Conservation (phyloP, 2,329 filamentous ascomycete species). For the Ophiosphaerella narmari region DNA sequence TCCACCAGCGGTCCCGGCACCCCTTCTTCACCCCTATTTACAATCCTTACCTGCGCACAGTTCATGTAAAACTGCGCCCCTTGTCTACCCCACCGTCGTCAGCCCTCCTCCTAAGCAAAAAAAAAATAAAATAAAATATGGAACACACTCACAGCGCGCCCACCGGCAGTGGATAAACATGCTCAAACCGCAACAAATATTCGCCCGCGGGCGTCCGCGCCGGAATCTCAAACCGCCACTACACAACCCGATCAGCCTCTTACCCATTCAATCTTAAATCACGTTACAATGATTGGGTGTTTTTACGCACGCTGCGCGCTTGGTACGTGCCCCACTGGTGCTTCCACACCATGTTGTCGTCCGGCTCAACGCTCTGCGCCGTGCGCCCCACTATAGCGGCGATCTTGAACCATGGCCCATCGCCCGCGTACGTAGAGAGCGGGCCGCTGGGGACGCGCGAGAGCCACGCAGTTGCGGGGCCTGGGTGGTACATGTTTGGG, state of each 20-base stretch:
- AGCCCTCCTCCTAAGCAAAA: neutral
- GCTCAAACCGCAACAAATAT: constrained; percentile 18
- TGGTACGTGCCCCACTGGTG: constrained; percentile 21
- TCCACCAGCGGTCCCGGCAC: constrained; percentile 4
- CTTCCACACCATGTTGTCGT: constrained; percentile 18
- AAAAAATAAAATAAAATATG: no score
- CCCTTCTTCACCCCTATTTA: neutral
- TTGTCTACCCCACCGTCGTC: constrained; percentile 1
- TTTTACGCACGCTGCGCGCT: constrained; percentile 8
- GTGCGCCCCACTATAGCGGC: constrained; percentile 10
- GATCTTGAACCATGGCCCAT: constrained; percentile 23
- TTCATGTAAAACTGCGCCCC: constrained; percentile 19
- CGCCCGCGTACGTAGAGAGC: neutral
- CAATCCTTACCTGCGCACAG: constrained; percentile 16
- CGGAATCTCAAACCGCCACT: neutral
- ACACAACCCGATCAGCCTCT: neutral
- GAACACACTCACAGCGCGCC: constrained; percentile 10
- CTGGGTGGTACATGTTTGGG: constrained; percentile 16
- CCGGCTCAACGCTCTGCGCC: constrained; percentile 8
- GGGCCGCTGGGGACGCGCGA: neutral
- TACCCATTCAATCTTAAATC: no score
- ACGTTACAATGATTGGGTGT: neutral
- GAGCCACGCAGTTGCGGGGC: constrained; percentile 13
- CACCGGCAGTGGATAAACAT: constrained; percentile 18
- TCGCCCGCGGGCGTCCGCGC: constrained; percentile 13